A percentile compares a stretch with the other conserved stretches of the same genome.
These are phyloP conservation scores for Gentiana dahurica DNA, from an alignment of 257 asterid species.

Conservation along the genomic window DNA sequence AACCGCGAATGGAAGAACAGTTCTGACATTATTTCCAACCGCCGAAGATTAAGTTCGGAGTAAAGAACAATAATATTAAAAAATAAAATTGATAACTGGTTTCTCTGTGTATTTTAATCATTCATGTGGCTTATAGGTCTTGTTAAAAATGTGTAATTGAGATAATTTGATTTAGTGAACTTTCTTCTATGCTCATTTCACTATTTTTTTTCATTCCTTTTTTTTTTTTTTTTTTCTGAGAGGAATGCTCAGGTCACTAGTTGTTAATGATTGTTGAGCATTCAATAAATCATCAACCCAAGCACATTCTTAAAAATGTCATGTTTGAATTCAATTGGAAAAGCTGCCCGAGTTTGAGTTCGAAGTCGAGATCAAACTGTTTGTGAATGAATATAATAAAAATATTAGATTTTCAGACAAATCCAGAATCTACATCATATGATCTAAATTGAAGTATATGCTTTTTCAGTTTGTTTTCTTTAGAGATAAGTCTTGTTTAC, in stretches of 20 bases:
- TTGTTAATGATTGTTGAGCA: neutral
- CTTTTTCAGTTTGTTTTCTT: too few species aligned
- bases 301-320: too few species aligned
- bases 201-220: conserved; percentile 9
- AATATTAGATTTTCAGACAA: too few species aligned
- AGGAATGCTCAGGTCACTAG: conserved; percentile 7
- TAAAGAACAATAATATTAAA: neutral
- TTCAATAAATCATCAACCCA: too few species aligned
- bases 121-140: conserved; percentile 8
- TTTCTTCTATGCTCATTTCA: conserved; percentile 9
- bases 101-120: conserved; percentile 8
- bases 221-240: neutral
- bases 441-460: too few species aligned
- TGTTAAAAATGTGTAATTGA: conserved; percentile 18
- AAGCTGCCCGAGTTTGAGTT: too few species aligned
- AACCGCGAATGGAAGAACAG: conserved; percentile 42
- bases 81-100: conserved; percentile 6
- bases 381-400: too few species aligned
- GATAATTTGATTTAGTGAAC: conserved; percentile 12
- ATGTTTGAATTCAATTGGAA: too few species aligned
- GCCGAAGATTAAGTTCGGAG: conserved; percentile 38
- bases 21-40: conserved; percentile 75
- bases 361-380: too few species aligned
- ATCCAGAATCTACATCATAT: too few species aligned
- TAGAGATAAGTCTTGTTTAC: too few species aligned